These are phyloP conservation scores for Fraxinus platypoda DNA, from an alignment of 305 asterid genomes.

Conservation along the genomic window DNA sequence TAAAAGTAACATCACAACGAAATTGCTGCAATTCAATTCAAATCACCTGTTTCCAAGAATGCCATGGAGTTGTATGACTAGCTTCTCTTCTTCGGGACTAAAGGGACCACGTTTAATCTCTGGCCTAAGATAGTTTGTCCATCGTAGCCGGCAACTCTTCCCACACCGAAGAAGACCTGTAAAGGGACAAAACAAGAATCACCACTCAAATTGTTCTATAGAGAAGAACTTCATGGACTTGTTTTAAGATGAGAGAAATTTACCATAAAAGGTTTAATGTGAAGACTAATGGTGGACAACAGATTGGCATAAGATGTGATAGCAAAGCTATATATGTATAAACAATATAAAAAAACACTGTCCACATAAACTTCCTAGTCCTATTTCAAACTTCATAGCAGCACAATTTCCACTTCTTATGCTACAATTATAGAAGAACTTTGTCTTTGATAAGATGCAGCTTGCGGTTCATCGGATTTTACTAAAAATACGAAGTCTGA, in stretches of 20 bases:
- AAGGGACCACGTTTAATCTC: slow-evolving; percentile 94
- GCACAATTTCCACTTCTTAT: background rate
- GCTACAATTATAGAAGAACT: background rate
- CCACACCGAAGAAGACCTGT: slow-evolving; percentile 95
- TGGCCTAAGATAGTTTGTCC: slow-evolving; percentile 95
- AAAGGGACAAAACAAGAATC: background rate
- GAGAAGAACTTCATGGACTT: background rate
- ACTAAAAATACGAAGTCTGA: background rate
- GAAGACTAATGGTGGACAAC: background rate
- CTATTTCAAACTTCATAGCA: background rate
- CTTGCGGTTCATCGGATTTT: background rate
- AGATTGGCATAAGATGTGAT: background rate
- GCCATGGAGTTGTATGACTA: slow-evolving; percentile 86
- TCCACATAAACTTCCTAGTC: background rate
- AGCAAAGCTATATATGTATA: background rate
- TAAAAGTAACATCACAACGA: background rate
- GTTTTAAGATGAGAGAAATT: background rate
- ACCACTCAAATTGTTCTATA: background rate
- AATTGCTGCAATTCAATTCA: background rate
- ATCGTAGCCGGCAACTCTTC: slow-evolving; percentile 88
- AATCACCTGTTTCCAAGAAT: slow-evolving; percentile 89
- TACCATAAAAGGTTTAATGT: background rate
- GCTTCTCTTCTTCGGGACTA: slow-evolving; percentile 75
- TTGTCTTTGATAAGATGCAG: background rate
- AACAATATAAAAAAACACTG: background rate